Percentiles rank a stretch among this genome's conserved stretches.
phyloP scores from a whole-genome alignment of 805 yeast species.

The Lipomyces japonicus region DNA sequence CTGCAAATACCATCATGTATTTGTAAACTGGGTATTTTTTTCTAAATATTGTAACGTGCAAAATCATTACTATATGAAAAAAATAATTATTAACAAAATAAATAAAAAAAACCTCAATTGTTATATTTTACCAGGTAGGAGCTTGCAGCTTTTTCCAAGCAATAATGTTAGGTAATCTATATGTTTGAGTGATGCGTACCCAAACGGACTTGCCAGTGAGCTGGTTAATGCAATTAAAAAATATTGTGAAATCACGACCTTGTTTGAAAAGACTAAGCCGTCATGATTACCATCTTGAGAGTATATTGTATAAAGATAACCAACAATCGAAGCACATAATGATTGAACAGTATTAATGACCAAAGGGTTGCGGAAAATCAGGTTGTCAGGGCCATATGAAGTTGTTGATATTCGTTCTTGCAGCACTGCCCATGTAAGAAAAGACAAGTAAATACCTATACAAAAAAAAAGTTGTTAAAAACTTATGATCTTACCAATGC shows the following conservation, averaged over 20 bases:
- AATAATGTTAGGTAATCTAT: conserved; percentile 82
- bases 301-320: conserved; percentile 51
- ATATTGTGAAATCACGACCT: conserved; percentile 40
- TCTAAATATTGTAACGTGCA: conserved; percentile 68
- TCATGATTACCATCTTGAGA: background rate
- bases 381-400: conserved; percentile 57
- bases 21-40: conserved; percentile 71
- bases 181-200: conserved; percentile 70
- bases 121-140: conserved; percentile 66
- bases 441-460: conserved; percentile 77
- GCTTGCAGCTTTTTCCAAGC: conserved; percentile 87
- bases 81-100: background rate
- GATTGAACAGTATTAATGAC: conserved; percentile 76
- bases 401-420: conserved; percentile 84
- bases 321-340: conserved; percentile 64
- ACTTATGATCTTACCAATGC: no score
- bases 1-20: conserved; percentile 69
- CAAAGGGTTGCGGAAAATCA: conserved; percentile 68
- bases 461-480: conserved; percentile 36
- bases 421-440: conserved; percentile 84
- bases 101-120: background rate
- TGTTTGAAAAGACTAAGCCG: conserved; percentile 32
- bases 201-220: conserved; percentile 77
- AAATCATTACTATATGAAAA: conserved; percentile 48
- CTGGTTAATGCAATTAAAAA: conserved; percentile 63